A percentile compares a stretch with the other conserved stretches of the same genome.
phyloP scores from a whole-genome alignment of 2,329 filamentous ascomycete species.

The Hypoxylon sp. region DNA sequence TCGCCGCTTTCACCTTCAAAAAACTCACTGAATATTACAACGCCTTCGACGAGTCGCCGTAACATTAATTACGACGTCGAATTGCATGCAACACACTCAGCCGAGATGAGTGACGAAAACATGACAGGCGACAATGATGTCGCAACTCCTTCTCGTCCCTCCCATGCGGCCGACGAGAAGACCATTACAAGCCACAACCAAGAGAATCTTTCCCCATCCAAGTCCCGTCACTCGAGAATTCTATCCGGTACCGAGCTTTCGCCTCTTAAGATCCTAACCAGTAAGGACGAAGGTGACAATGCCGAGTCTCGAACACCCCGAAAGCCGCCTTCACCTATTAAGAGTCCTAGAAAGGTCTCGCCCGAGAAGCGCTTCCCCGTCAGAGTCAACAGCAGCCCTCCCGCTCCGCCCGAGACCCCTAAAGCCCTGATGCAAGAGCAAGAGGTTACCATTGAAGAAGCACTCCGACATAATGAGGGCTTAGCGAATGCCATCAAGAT shows the following conservation, averaged over 20 bases:
- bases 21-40: constrained; percentile 51
- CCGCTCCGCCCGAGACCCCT: constrained; percentile 32
- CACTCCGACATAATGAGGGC: constrained; percentile 62
- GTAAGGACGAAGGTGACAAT: constrained; percentile 38
- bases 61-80: constrained; percentile 37
- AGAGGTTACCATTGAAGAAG: constrained; percentile 61
- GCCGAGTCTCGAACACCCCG: constrained; percentile 42
- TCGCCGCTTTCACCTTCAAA: constrained; percentile 53
- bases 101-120: constrained; percentile 17
- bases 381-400: constrained; percentile 54
- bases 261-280: constrained; percentile 63
- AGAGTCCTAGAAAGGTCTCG: constrained; percentile 53
- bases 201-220: constrained; percentile 58
- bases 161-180: constrained; percentile 27
- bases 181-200: constrained; percentile 45
- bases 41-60: constrained; percentile 44
- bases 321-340: constrained; percentile 31
- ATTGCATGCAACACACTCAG: background rate
- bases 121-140: constrained; percentile 9
- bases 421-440: constrained; percentile 32
- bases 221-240: constrained; percentile 62
- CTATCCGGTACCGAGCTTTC: constrained; percentile 66
- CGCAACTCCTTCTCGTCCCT: constrained; percentile 28
- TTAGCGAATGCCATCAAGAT: constrained; percentile 68
- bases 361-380: constrained; percentile 70